Conservation (phyloP, 345 rosid genomes). For the Garcia nutans region DNA sequence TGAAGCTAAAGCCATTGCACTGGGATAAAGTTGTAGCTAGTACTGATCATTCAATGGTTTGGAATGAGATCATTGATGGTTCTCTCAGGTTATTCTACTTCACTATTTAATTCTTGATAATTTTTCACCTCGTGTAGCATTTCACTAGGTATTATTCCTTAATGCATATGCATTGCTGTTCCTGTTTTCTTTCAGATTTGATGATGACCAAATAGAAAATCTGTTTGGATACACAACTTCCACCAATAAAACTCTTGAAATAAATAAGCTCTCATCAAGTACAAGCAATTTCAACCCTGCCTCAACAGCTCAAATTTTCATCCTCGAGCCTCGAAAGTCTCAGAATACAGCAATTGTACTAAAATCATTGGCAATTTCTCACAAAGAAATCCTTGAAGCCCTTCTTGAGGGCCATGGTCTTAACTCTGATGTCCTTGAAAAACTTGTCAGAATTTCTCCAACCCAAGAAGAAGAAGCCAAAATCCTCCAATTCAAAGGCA, state of each 20-base stretch:
- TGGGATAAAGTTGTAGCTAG: slow-evolving; percentile 63
- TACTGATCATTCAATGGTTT: slow-evolving; percentile 62
- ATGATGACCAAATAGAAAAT: slow-evolving; percentile 48
- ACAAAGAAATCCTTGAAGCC: slow-evolving; percentile 44
- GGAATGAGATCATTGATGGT: slow-evolving; percentile 64
- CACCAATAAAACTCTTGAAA: slow-evolving; percentile 18
- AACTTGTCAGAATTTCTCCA: slow-evolving; percentile 63
- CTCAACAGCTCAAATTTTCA: slow-evolving; percentile 38
- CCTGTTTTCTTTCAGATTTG: slow-evolving; percentile 39
- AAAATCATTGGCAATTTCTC: slow-evolving; percentile 46
- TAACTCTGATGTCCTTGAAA: slow-evolving; percentile 57
- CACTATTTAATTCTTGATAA: background rate
- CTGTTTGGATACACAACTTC: slow-evolving; percentile 43
- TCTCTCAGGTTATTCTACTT: slow-evolving; percentile 44
- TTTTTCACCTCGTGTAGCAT: background rate
- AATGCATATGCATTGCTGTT: background rate
- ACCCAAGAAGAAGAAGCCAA: slow-evolving; percentile 58
- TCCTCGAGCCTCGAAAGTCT: slow-evolving; percentile 53
- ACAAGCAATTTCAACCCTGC: slow-evolving; percentile 27
- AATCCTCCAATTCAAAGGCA: slow-evolving; percentile 57
- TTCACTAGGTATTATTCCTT: background rate
- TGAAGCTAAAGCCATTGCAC: slow-evolving; percentile 56
- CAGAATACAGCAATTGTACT: slow-evolving; percentile 58
- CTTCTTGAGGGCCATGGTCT: slow-evolving; percentile 54
- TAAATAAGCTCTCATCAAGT: slow-evolving; percentile 11